Evolutionary conservation across 208 protist genomes (phyloP), one percentile per base, ranked within the genome.

Genomic region (Leptomonas seymouri): DNA sequence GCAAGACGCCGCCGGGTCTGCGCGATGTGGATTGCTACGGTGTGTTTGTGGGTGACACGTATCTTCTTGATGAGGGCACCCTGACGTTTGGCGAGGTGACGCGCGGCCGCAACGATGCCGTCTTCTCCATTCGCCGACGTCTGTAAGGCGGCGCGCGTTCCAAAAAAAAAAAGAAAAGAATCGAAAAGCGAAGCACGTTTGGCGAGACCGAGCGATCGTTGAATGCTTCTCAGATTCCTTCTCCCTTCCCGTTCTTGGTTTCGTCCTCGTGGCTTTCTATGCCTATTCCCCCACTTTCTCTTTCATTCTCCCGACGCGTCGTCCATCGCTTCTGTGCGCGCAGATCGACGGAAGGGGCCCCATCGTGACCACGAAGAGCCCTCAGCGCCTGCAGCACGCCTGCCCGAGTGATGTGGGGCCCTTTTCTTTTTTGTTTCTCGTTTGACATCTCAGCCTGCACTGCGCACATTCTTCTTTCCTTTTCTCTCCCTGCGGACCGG

Each of bases 71-170:
- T 16, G 74, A 66, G 42, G 54, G 67, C 27, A 50, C n/a, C 1
- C 25, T 74, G 3, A 85, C 74, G 21, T 91, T 91, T 59, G 62
- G 48, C 20, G 58, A 76, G 36, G 80, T 70, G 30, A 88, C 82
- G 23, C 23, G 61, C n/a, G 76, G 82, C n/a, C 63, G 71, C 36
- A 85, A 86, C 68, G 80, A 91, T 67, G 83, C 62, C 59, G 56
- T 87, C 20, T 91, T 87, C 27, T 84, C 75, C 20, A 71, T 87
- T 21, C 64, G 59, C 31, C 45, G 62, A 15, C 53, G 50, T 69
- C 48, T 49, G 63, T 60, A 36, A 56, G 8, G 12, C 21, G 48
- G 45, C 12, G 45, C 45, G 3, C 34, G 34, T 9, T 39, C 9
- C 34, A 2, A 49, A 16, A 21, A 21, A 39, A 31, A 55, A 6